Conservation (phyloP, 768 basidiomycete genomes). For the Boletus pseudo-olivaceus region DNA sequence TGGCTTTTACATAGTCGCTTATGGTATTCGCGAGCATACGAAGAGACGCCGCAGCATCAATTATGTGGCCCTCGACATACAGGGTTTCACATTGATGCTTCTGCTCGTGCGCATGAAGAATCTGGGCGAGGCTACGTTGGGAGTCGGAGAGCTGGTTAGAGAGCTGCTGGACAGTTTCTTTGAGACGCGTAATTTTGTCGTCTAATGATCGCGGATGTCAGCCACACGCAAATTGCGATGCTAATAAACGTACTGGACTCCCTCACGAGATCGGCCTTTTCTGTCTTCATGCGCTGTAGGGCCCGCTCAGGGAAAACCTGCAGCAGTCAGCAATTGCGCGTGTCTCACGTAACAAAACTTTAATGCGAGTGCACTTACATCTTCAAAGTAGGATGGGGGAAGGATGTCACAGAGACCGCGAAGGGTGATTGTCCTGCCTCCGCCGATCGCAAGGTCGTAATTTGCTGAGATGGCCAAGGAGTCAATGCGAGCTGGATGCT, state of each 20-base stretch:
- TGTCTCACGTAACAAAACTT: background rate
- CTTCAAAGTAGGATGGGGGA: background rate
- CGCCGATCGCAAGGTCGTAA: background rate
- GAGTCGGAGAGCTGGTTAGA: background rate
- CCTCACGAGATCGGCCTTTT: background rate
- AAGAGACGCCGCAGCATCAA: background rate
- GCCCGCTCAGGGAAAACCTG: background rate
- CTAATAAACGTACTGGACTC: too few species aligned
- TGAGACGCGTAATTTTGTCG: background rate
- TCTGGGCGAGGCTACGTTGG: background rate
- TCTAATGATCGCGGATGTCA: background rate
- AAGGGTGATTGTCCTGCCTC: background rate
- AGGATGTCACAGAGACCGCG: background rate
- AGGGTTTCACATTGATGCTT: constrained; percentile 4
- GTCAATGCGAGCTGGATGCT: too few species aligned
- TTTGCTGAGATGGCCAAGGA: background rate
- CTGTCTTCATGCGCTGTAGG: too few species aligned
- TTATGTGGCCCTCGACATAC: background rate
- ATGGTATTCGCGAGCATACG: background rate
- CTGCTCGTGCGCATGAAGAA: background rate
- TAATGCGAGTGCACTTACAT: background rate
- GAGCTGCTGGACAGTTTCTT: background rate
- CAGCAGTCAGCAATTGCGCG: background rate
- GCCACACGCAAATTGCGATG: background rate
- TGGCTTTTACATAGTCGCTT: background rate